Percentiles rank a stretch among this genome's conserved stretches.
Evolutionary conservation across 768 basidiomycete species (phyloP).

Genomic region (Phanerochaete carnosa): DNA sequence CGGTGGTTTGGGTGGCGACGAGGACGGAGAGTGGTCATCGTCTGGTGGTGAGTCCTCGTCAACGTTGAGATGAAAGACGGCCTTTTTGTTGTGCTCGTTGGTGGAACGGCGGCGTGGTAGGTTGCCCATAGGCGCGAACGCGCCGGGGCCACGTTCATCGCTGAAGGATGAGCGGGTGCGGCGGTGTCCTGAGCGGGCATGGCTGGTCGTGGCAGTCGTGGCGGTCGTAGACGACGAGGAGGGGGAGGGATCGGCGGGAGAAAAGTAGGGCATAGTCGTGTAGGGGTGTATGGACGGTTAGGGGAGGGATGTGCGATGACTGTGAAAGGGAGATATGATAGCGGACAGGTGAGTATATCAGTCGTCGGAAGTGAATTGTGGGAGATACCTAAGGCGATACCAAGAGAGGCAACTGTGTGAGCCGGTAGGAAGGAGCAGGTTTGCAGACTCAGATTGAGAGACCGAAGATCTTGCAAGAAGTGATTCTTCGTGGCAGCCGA

Average conservation of each 20-base stretch:
- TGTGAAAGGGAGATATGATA: conserved; percentile 8
- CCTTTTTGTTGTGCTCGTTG: conserved; percentile 17
- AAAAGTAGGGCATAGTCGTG: conserved; percentile 23
- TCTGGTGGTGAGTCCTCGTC: conserved; percentile 34
- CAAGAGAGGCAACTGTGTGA: neutral
- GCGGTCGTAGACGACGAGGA: conserved; percentile 11
- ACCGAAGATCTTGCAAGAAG: neutral
- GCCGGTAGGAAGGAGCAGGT: neutral
- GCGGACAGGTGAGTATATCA: conserved; percentile 10
- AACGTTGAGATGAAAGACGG: conserved; percentile 22
- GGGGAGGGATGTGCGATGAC: conserved; percentile 7
- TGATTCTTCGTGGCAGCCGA: neutral
- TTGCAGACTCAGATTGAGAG: neutral
- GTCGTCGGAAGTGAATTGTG: conserved; percentile 4
- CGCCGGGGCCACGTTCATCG: conserved; percentile 41
- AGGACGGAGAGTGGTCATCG: conserved; percentile 17
- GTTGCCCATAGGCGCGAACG: conserved; percentile 44
- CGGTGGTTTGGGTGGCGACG: conserved; percentile 15
- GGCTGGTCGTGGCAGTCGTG: neutral
- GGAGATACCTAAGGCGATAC: conserved; percentile 11
- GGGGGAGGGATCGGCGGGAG: conserved; percentile 21
- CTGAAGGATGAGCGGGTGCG: conserved; percentile 34
- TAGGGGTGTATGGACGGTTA: neutral
- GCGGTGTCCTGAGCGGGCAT: conserved; percentile 19
- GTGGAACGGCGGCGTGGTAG: conserved; percentile 39